Conservation (phyloP, 306 rosid genomes). For the Lathyrus aphaca region DNA sequence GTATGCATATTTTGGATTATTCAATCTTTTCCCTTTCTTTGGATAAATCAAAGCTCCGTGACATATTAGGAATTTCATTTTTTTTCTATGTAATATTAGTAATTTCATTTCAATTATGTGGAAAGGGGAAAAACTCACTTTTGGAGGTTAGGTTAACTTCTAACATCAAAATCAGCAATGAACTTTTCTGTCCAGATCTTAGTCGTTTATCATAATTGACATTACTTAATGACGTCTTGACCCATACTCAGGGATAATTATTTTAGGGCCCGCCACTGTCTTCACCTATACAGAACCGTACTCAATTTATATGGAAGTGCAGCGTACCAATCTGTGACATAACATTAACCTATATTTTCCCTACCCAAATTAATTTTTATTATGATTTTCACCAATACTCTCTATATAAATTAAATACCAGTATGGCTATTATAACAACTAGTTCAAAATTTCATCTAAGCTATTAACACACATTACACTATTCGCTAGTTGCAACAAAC, state of each 20-base stretch:
- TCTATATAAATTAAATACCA: neutral
- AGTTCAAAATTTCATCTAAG: too few species aligned
- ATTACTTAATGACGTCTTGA: neutral
- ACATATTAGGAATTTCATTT: too few species aligned
- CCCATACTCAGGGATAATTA: neutral
- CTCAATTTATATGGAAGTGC: neutral
- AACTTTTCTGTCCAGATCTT: too few species aligned
- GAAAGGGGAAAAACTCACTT: too few species aligned
- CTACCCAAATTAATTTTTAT: neutral
- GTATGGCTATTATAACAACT: too few species aligned
- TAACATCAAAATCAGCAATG: too few species aligned
- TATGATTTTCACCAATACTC: neutral
- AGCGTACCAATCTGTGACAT: neutral
- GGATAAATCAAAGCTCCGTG: too few species aligned
- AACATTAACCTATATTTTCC: neutral
- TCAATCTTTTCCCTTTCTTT: too few species aligned
- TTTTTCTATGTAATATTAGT: too few species aligned
- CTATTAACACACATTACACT: neutral
- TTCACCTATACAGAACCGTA: neutral
- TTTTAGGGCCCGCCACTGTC: slow-evolving; percentile 10
- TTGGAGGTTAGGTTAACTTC: too few species aligned
- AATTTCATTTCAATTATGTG: too few species aligned
- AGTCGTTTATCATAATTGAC: neutral
- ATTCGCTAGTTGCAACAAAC: neutral
- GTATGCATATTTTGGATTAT: too few species aligned